Evolutionary conservation across 2,329 filamentous ascomycete species (phyloP).

Genomic region (Clonostachys rhizophaga): DNA sequence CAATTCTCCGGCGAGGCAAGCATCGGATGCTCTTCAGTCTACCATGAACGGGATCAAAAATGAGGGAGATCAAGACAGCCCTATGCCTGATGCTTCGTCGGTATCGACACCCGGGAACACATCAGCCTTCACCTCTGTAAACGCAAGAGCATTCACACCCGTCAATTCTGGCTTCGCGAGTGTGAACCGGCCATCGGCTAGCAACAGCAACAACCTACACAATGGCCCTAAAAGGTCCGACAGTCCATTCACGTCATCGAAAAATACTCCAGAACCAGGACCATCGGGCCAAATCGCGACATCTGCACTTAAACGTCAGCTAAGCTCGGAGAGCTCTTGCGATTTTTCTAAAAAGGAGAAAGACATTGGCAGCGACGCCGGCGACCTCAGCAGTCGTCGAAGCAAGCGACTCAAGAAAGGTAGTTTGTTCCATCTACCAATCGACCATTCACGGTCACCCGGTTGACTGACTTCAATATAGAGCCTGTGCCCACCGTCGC

Average conservation of each 20-base stretch:
- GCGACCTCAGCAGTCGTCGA: conserved; percentile 66
- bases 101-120: conserved; percentile 31
- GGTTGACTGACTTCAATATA: not conserved
- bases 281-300: conserved; percentile 47
- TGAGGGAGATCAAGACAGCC: conserved; percentile 41
- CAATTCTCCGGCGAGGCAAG: conserved; percentile 62
- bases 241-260: conserved; percentile 58
- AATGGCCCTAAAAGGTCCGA: conserved; percentile 39
- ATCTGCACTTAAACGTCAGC: conserved; percentile 70
- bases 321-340: conserved; percentile 52
- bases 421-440: conserved; percentile 8
- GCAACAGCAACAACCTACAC: conserved; percentile 42
- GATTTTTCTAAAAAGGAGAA: conserved; percentile 43
- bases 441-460: not conserved
- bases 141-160: conserved; percentile 63
- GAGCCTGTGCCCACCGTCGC: conserved; percentile 71
- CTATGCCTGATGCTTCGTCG: conserved; percentile 39
- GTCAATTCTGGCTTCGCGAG: conserved; percentile 68
- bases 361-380: conserved; percentile 48
- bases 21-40: conserved; percentile 47
- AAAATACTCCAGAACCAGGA: conserved; percentile 61
- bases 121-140: conserved; percentile 55
- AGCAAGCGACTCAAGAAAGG: conserved; percentile 91
- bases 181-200: conserved; percentile 49
- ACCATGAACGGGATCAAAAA: conserved; percentile 38